A percentile compares a stretch with the other conserved stretches of the same genome.
These are phyloP conservation scores for Phyllosticta citribraziliensis DNA, from an alignment of 2,329 filamentous ascomycete genomes.

Conservation along the genomic window DNA sequence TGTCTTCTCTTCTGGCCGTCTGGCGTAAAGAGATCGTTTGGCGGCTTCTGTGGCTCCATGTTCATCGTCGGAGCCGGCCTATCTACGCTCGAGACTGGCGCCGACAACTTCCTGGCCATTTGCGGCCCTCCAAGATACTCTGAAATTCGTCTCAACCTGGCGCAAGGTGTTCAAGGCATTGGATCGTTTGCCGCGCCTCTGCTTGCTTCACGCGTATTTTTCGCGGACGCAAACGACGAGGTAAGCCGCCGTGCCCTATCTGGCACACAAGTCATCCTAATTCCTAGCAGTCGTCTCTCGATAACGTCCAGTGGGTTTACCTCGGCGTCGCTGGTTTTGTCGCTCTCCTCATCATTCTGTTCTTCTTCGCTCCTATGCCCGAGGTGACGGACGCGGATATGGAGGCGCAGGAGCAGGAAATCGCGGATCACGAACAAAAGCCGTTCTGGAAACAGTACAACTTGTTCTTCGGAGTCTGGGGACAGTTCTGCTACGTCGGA, in stretches of 20 bases:
- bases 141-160: slow-evolving; percentile 50
- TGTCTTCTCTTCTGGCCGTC: slow-evolving; percentile 46
- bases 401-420: slow-evolving; percentile 22
- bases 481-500: slow-evolving; percentile 5
- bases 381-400: slow-evolving; percentile 54
- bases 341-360: slow-evolving; percentile 46
- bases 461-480: slow-evolving; percentile 5
- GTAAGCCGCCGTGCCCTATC: not conserved
- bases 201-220: slow-evolving; percentile 49
- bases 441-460: slow-evolving; percentile 16
- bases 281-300: slow-evolving; percentile 26
- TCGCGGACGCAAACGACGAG: slow-evolving; percentile 30
- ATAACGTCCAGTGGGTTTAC: slow-evolving; percentile 52
- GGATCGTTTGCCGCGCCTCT: slow-evolving; percentile 51
- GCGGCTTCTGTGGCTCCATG: slow-evolving; percentile 51
- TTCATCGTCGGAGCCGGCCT: slow-evolving; percentile 53
- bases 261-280: too few species aligned
- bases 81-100: slow-evolving; percentile 49
- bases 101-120: slow-evolving; percentile 53
- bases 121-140: slow-evolving; percentile 52
- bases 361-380: slow-evolving; percentile 52
- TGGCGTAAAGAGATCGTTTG: slow-evolving; percentile 54
- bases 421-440: not conserved
- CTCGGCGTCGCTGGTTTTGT: slow-evolving; percentile 54
- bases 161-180: slow-evolving; percentile 53